These are phyloP conservation scores for Amanita exitialis DNA, from an alignment of 768 basidiomycete species.

Conservation along the genomic window DNA sequence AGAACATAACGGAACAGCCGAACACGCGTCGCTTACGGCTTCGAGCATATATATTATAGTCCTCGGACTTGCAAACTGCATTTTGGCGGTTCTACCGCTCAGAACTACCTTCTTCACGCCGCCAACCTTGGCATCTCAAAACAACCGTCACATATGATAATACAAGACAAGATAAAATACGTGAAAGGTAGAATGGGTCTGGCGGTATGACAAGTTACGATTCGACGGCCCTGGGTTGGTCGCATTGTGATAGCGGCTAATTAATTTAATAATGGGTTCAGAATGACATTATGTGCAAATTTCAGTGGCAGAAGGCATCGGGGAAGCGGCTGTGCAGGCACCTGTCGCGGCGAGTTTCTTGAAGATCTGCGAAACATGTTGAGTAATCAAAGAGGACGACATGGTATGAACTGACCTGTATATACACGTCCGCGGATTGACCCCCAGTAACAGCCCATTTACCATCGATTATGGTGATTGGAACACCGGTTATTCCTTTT, in stretches of 20 bases:
- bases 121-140: no score
- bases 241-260: neutral
- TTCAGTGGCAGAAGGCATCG: constrained; percentile 21
- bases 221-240: neutral
- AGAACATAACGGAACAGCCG: no score
- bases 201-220: neutral
- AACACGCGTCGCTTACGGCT: neutral
- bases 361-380: constrained; percentile 24
- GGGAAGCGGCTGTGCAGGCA: constrained; percentile 22
- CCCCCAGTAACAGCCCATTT: constrained; percentile 73
- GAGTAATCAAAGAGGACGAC: neutral
- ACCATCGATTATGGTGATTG: constrained; percentile 69
- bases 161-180: neutral
- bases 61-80: neutral
- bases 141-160: neutral
- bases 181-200: neutral
- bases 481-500: constrained; percentile 70
- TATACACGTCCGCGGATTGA: constrained; percentile 61
- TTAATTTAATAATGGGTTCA: constrained; percentile 1
- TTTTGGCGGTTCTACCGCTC: neutral
- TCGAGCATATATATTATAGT: neutral
- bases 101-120: neutral
- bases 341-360: constrained; percentile 38
- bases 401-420: constrained; percentile 36
- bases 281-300: constrained; percentile 13